Evolutionary conservation across 192 early-diverging fungal species (phyloP), one percentile per base, ranked within the genome.

Genomic region (Coemansia sp.): DNA sequence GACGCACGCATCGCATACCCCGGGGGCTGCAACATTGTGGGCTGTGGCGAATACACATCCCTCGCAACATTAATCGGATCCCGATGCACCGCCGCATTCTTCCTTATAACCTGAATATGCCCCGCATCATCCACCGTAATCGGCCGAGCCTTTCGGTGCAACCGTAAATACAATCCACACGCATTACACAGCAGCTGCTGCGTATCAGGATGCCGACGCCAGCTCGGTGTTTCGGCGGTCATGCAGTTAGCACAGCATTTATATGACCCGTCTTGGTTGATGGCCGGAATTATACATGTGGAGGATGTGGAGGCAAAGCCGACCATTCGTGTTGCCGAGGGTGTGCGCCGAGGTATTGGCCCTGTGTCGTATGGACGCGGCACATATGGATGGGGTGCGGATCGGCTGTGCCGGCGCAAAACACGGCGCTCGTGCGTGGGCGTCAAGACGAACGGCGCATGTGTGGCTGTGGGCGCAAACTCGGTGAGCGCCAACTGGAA

Each of bases 131-230:
- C 68, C 2, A 70, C 17, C 2, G 77, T 70, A 7, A 79, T 71
- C 0, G 77, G 77, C 6, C 77, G 67, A 2, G 71, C 25, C 65
- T 65, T 73, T 22, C 68, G 64, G 37, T 79, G 77, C 15, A 79
- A 50, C 7, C 77, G 50, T 24, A 79, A 54, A 47, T 77, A 82
- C 22, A 82, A 61, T 9, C 79, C 80, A 64, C 89, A 90, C 8
- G 89, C 87, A 65, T 90, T 90, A 69, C 89, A 90, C 25, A 90
- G 59, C 48, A 80, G 80, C 61, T 87, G 82, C 58, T 83, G 79
- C 3, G 82, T 79, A 17, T 85, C 89, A 7, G 82, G 73, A 10
- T 88, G 87, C 6, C 89, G 70, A 15, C 89, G 63, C 89, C 89
- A 90, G 25, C 88, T 76, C 5, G 87, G 87, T 0, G 88, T 87